Evolutionary conservation across 306 rosid species (phyloP).

Genomic region (Sechiopsis laciniata): DNA sequence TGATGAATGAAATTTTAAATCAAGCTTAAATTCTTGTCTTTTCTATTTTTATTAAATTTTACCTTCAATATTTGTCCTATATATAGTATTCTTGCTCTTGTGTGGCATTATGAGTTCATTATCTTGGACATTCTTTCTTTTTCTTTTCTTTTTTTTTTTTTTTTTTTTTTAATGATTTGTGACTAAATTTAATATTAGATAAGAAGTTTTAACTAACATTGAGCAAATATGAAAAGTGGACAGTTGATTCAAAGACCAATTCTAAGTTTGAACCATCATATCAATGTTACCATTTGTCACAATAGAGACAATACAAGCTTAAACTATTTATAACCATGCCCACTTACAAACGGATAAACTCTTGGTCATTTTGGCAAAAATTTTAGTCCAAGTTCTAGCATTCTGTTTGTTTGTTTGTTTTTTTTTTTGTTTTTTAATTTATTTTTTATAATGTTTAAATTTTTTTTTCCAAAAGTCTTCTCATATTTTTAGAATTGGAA

Average conservation of each 20-base stretch:
- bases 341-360: background rate
- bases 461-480: too few relatives aligned
- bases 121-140: background rate
- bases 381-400: background rate
- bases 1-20: background rate
- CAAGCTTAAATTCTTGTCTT: background rate
- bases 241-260: too few relatives aligned
- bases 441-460: too few relatives aligned
- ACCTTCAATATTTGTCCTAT: background rate
- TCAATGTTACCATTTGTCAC: too few relatives aligned
- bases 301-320: too few relatives aligned
- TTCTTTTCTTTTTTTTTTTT: background rate
- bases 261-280: too few relatives aligned
- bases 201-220: background rate
- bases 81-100: background rate
- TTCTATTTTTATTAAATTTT: too few relatives aligned
- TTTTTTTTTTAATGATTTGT: background rate
- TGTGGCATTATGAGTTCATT: background rate
- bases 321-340: background rate
- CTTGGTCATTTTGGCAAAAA: background rate
- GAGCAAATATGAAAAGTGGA: too few relatives aligned
- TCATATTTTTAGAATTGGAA: background rate
- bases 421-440: too few relatives aligned
- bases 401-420: background rate
- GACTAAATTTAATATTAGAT: background rate